phyloP scores from a whole-genome alignment of 306 rosid species.

The Dalbergia oliveri region DNA sequence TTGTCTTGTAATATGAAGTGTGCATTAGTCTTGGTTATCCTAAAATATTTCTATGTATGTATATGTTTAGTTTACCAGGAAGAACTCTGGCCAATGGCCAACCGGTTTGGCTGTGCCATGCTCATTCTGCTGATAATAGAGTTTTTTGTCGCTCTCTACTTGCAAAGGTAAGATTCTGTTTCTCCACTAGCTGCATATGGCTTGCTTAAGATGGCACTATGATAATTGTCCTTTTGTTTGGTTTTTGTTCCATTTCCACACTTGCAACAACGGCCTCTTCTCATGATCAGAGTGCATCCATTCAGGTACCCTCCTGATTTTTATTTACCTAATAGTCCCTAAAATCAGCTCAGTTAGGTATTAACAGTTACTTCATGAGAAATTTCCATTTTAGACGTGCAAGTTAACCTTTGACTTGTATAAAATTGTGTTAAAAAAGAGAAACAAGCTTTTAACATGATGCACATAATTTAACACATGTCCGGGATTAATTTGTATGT shows the following conservation, averaged over 20 bases:
- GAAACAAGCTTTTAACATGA: no score
- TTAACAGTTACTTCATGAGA: constrained; percentile 1
- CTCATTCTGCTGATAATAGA: constrained; percentile 66
- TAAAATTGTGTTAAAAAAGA: no score
- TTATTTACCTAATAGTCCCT: neutral
- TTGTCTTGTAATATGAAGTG: neutral
- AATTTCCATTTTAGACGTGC: neutral
- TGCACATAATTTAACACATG: no score
- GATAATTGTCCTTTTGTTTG: constrained; percentile 48
- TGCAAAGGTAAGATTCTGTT: constrained; percentile 69
- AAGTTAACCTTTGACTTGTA: neutral
- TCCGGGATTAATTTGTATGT: no score
- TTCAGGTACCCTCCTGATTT: constrained; percentile 63
- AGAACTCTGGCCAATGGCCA: constrained; percentile 64
- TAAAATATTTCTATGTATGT: constrained; percentile 26
- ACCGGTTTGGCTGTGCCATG: constrained; percentile 77
- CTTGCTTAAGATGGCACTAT: constrained; percentile 45
- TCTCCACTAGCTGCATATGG: neutral
- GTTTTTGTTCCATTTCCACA: constrained; percentile 51
- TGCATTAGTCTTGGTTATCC: constrained; percentile 14
- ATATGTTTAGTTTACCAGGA: constrained; percentile 73
- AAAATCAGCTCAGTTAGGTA: neutral
- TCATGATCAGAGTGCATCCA: constrained; percentile 78
- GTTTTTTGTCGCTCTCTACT: constrained; percentile 74
- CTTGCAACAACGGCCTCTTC: constrained; percentile 46